These are phyloP conservation scores for Aspergillus sojae DNA, from an alignment of 2,329 filamentous ascomycete species.

Conservation along the genomic window DNA sequence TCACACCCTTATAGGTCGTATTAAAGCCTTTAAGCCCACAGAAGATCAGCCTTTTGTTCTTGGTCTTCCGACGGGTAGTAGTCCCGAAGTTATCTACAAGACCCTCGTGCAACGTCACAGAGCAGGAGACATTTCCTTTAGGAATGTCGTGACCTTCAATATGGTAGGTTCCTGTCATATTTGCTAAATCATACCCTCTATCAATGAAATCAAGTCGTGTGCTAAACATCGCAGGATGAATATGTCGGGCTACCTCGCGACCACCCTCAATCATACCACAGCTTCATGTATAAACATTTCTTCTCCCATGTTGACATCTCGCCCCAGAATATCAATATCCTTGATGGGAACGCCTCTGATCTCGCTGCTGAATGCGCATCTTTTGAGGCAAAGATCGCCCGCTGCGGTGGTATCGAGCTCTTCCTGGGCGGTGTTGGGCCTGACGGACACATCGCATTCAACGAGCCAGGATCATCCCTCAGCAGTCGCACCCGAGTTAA, in stretches of 20 bases:
- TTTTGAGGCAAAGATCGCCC: slow-evolving; percentile 77
- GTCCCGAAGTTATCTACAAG: slow-evolving; percentile 76
- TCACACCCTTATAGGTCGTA: slow-evolving; percentile 62
- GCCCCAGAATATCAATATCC: slow-evolving; percentile 80
- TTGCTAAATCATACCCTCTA: no score
- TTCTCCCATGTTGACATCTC: slow-evolving; percentile 83
- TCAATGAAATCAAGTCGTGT: not conserved
- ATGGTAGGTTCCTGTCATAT: slow-evolving; percentile 60
- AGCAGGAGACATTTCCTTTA: slow-evolving; percentile 70
- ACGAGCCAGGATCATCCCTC: slow-evolving; percentile 81
- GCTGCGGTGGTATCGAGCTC: slow-evolving; percentile 77
- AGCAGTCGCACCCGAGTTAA: slow-evolving; percentile 80
- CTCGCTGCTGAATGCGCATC: slow-evolving; percentile 75
- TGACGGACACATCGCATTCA: slow-evolving; percentile 88
- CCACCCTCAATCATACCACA: slow-evolving; percentile 84
- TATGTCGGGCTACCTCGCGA: slow-evolving; percentile 82
- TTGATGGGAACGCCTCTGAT: slow-evolving; percentile 77
- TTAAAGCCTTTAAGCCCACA: slow-evolving; percentile 75
- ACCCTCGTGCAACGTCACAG: slow-evolving; percentile 63
- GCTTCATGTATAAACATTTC: slow-evolving; percentile 92
- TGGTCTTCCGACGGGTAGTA: slow-evolving; percentile 81
- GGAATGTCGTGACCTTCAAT: slow-evolving; percentile 88
- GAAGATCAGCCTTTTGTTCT: slow-evolving; percentile 76
- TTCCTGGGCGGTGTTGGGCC: slow-evolving; percentile 84
- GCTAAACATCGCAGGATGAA: slow-evolving; percentile 64